Evolutionary conservation across 2,329 filamentous ascomycete species (phyloP), one percentile per base, ranked within the genome.

Genomic region (Chalara sp.): DNA sequence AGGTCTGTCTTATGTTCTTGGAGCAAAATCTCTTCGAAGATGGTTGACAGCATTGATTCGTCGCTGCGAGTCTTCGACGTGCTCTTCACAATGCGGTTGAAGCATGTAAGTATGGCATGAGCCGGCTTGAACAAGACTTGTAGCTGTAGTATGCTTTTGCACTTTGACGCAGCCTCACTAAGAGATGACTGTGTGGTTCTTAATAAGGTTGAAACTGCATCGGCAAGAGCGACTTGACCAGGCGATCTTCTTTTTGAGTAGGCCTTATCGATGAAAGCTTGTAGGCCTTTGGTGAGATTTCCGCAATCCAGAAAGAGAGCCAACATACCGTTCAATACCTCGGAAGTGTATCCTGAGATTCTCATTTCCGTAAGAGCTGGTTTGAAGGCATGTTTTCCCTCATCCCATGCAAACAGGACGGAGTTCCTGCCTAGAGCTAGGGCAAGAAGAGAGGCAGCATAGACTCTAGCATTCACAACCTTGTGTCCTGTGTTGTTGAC

Each of bases 361-460:
- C 79, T 72, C 53, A 80, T 70, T 6, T 68, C 65, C 1, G 71
- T 60, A 1, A 78, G 58, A 2, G 68, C 66, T 7, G 76, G 72
- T 12, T 68, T 65, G 58, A 91, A 89, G 0, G 68, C 70, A 29
- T 67, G 68, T 31, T 72, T 72, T 3, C 71, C 70, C 2, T 72
- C 64, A 47, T 83, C 71, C 74, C 80, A 89, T 0, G 67, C 63
- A 64, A 89, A 93, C 33, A 93, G 76, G 1, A 86, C 73, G 0
- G 87, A 91, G 39, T 82, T 83, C 45, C 86, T 76, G 0, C 87
- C 88, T 5, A 90, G 75, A 0, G 81, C 80, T 1, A 92, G 70
- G 10, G 81, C 78, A 54, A 86, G 72, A 1, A 92, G 69, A 8
- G 82, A 84, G 13, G 73, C 66, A 46, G 73, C 67, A 60, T 81